Evolutionary conservation across 345 rosid genomes (phyloP), one percentile per base, ranked within the genome.

Genomic region (Aquilaria yunnanensis): DNA sequence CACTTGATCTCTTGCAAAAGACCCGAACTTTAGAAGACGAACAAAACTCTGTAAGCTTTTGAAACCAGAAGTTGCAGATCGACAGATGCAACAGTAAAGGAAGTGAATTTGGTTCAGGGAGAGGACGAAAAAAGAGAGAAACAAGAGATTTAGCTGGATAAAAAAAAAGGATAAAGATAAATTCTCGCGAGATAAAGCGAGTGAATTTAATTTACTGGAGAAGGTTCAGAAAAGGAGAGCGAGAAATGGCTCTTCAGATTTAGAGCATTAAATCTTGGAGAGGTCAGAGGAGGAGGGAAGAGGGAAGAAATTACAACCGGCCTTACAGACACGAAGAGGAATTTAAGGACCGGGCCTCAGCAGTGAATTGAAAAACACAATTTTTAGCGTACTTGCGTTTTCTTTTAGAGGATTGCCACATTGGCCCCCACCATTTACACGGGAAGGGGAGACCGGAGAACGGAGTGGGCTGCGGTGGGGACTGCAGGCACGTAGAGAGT

Each of bases 241-340:
- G 55, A 61, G 63, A 61, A 61, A 62, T 58, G 66, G 67, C 64
- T 47, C 70, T 63, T 70, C 68, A 41, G 63, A 3, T 62, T 65
- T 55, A 33, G 62, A 62, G 75, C 74, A 80, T 70, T 67, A 37
- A 75, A 68, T 61, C 48, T 54, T 41, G 73, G 12, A 62, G 53
- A 59, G 47, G 70, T 3, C 1, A 37, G 43, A 9, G 8, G 8
- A 37, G 8, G 43, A 37, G 43, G 1, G 43, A 37, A 37, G 8
- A 9, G 43, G 5, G 8, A 9, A 37, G 43, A 37, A 37, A 37
- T 37, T 37, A 4, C 43, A 37, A 37, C 23, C 23, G 43, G 43
- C 5, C 43, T 5, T 37, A 3, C 7, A 3, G 43, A 37, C 43
- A 37, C 43, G 43, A 37, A 7, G 2, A 37, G 43, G 43, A 37